Percentiles rank a stretch among this genome's conserved stretches.
Evolutionary conservation across 2,329 filamentous ascomycete genomes (phyloP).

Genomic region (Cryphonectria nitschkei): DNA sequence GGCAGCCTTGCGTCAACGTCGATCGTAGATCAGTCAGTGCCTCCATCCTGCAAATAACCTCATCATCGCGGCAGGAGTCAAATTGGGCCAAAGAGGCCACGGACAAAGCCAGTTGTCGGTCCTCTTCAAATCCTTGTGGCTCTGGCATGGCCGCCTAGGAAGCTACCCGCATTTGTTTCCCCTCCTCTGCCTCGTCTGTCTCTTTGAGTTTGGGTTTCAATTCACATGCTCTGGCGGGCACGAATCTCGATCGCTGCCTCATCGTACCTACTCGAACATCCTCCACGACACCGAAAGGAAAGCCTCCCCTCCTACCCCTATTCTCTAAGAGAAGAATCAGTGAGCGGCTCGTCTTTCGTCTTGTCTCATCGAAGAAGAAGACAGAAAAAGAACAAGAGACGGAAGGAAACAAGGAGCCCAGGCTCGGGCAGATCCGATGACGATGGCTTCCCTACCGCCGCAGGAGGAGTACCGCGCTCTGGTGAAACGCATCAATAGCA

Average conservation of each 20-base stretch:
- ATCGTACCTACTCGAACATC: neutral
- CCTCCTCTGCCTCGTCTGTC: neutral
- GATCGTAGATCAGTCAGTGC: neutral
- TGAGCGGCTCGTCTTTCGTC: neutral
- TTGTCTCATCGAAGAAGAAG: neutral
- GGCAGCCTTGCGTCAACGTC: slow-evolving; percentile 17
- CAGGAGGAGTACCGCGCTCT: slow-evolving; percentile 50
- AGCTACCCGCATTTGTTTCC: neutral
- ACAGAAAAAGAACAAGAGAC: neutral
- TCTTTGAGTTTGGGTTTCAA: neutral
- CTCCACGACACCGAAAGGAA: neutral
- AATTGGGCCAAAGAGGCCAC: slow-evolving; percentile 12
- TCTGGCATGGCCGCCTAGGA: slow-evolving; percentile 1
- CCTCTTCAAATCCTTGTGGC: slow-evolving; percentile 1
- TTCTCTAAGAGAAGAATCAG: neutral
- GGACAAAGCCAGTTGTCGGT: slow-evolving; percentile 16
- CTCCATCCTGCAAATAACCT: slow-evolving; percentile 1
- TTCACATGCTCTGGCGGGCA: neutral
- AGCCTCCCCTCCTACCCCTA: neutral
- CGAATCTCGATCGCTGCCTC: neutral
- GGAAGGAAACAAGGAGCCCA: neutral
- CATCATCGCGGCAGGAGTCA: slow-evolving; percentile 5
- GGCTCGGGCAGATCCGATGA: neutral
- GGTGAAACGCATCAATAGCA: slow-evolving; percentile 41
- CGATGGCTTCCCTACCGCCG: slow-evolving; percentile 33